Conservation (phyloP, 768 basidiomycete species). For the Gelatoporia subvermispora region DNA sequence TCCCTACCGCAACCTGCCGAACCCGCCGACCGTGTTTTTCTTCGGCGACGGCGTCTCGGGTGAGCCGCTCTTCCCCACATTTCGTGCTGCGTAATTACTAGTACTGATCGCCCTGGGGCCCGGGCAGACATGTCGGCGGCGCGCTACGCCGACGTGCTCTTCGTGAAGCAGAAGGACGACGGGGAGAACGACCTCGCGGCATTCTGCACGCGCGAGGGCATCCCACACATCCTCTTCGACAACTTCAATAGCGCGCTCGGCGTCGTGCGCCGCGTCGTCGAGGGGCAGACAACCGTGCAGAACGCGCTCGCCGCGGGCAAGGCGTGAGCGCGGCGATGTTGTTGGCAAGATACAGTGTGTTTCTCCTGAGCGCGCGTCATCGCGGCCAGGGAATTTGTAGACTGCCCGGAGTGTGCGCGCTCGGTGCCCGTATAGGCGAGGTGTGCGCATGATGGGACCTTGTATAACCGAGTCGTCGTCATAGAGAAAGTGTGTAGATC, state of each 20-base stretch:
- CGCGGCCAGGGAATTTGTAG: no score
- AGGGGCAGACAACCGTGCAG: slow-evolving; percentile 56
- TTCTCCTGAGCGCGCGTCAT: no score
- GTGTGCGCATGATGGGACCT: no score
- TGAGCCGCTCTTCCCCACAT: slow-evolving; percentile 26
- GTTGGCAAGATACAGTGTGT: no score
- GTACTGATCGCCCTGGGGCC: no score
- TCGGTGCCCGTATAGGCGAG: no score
- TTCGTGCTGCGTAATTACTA: background rate
- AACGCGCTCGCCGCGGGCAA: slow-evolving; percentile 32
- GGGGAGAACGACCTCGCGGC: slow-evolving; percentile 83
- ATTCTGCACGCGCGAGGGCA: slow-evolving; percentile 76
- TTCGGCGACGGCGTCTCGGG: slow-evolving; percentile 98
- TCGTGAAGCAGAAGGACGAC: slow-evolving; percentile 77
- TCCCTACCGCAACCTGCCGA: slow-evolving; percentile 69
- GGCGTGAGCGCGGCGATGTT: slow-evolving; percentile 5
- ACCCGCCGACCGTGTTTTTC: slow-evolving; percentile 86
- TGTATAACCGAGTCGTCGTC: no score
- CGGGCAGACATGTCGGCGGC: slow-evolving; percentile 85
- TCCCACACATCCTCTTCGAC: slow-evolving; percentile 73
- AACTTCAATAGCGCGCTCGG: slow-evolving; percentile 62
- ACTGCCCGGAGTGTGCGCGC: no score
- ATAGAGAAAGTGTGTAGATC: no score
- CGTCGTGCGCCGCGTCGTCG: slow-evolving; percentile 64
- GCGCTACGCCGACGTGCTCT: slow-evolving; percentile 87